Evolutionary conservation across 2,329 filamentous ascomycete genomes (phyloP).

Genomic region (Corniculantispora saksenae): DNA sequence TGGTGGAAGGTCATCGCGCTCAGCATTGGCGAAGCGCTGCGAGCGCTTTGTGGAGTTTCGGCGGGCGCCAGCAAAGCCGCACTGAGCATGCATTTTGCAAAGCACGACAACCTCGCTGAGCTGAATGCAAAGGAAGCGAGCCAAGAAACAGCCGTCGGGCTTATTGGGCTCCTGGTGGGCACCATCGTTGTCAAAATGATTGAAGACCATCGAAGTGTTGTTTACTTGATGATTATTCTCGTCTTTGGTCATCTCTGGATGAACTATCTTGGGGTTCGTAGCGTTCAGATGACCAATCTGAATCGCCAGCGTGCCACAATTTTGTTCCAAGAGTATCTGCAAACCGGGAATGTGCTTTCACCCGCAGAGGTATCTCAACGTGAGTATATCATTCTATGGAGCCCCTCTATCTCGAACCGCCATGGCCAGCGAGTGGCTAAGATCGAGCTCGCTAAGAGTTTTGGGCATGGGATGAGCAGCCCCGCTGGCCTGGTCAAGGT

Average conservation of each 20-base stretch:
- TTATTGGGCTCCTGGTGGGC: conserved; percentile 83
- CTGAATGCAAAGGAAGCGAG: conserved; percentile 94
- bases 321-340: conserved; percentile 63
- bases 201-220: conserved; percentile 70
- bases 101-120: conserved; percentile 83
- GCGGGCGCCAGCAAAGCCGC: conserved; percentile 89
- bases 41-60: conserved; percentile 80
- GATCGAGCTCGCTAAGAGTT: conserved; percentile 46
- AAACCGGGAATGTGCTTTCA: conserved; percentile 52
- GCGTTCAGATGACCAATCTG: conserved; percentile 79
- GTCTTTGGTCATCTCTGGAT: conserved; percentile 76
- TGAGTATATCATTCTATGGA: conserved; percentile 63
- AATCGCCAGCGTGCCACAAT: conserved; percentile 87
- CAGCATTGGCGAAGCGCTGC: conserved; percentile 51
- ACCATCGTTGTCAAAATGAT: conserved; percentile 79
- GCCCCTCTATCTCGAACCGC: conserved; percentile 32
- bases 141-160: conserved; percentile 89
- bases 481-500: conserved; percentile 32
- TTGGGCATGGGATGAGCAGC: conserved; percentile 39
- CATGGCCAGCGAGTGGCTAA: conserved; percentile 30
- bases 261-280: conserved; percentile 83
- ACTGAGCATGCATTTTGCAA: conserved; percentile 88
- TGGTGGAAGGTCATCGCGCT: conserved; percentile 52
- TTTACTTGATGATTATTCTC: conserved; percentile 69
- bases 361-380: conserved; percentile 66